phyloP scores from a whole-genome alignment of 805 yeast genomes.

The Starmera dryadoides region DNA sequence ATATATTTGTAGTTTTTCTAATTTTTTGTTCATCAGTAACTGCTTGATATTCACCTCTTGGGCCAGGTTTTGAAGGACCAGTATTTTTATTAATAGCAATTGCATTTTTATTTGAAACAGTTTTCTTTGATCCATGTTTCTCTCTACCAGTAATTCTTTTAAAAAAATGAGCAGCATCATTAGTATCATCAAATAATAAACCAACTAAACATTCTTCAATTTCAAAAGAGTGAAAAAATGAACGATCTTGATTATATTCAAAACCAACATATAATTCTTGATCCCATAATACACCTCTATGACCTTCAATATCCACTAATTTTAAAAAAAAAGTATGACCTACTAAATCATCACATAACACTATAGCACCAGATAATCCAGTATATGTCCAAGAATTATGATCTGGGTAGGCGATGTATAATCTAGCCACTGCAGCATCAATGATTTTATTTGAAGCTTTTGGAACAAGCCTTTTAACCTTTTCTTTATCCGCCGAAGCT shows the following conservation, averaged over 20 bases:
- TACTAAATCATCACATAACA: slow-evolving; percentile 83
- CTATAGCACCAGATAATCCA: slow-evolving; percentile 83
- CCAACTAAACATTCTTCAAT: slow-evolving; percentile 86
- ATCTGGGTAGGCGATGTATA: slow-evolving; percentile 87
- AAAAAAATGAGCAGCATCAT: slow-evolving; percentile 79
- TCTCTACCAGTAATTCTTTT: slow-evolving; percentile 70
- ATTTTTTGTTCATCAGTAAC: slow-evolving; percentile 38
- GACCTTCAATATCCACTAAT: slow-evolving; percentile 76
- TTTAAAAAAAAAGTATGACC: slow-evolving; percentile 92
- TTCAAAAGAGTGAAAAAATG: slow-evolving; percentile 93
- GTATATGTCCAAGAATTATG: slow-evolving; percentile 79
- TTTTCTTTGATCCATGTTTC: slow-evolving; percentile 82
- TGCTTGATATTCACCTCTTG: slow-evolving; percentile 20
- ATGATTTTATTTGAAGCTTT: slow-evolving; percentile 80
- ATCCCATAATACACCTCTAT: slow-evolving; percentile 91
- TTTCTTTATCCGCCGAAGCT: slow-evolving; percentile 68
- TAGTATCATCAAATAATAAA: slow-evolving; percentile 78
- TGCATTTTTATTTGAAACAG: slow-evolving; percentile 82
- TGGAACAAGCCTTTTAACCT: slow-evolving; percentile 83
- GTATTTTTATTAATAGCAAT: slow-evolving; percentile 60
- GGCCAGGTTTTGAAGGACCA: slow-evolving; percentile 24
- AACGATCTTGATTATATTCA: slow-evolving; percentile 86
- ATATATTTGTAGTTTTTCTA: slow-evolving; percentile 48
- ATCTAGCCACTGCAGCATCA: slow-evolving; percentile 84
- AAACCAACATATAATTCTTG: slow-evolving; percentile 89